Base-by-base conservation (phyloP, 257 asterid genomes). In the Solanum medicagineum region DNA sequence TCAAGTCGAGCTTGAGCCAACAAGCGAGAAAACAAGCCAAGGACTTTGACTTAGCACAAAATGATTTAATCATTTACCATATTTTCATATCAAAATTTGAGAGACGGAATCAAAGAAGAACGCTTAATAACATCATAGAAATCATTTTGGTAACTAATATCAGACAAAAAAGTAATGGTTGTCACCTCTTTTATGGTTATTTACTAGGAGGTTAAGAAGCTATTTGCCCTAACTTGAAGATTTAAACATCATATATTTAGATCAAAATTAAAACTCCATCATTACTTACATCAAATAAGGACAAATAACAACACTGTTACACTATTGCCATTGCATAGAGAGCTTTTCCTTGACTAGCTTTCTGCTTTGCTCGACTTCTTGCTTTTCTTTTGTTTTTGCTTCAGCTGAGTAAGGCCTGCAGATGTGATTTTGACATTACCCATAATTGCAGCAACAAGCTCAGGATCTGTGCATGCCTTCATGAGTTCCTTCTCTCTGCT, bases 391-490 rank as follows among this genome's bases (percentile, higher is more conserved):
- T 94, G 95, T 91, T 94, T 93, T 82, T 94, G 98, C 92, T 94
- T 93, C 86, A 96, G 91, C 90, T 96, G 99, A 84, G 98, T 87
- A 47, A 96, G 94, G 83, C 99, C 99, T 14, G 99, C 97, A 26
- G 99, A 94, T 45, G 99, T 92, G 82, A 96, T 93, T 92, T 96
- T 96, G 45, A 91, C 97, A 26, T 96, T 96, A 83, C 99, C 98
- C 42, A 95, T 63, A 47, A 96, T 90, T 36, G 98, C 95, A 87
- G 99, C 98, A 85, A 94, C 94, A 54, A 96, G 98, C 89, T 96
- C 99, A 44, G 98, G 94, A 86, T 96, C 99, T n/a, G 99, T 94
- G 93, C 98, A 94, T 13, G 95, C 98, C 93, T 96, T 96, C 98
- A 96, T 96, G 86, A 96, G 62, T 90, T 96, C 99, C 92, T 94